These are phyloP conservation scores for Ganoderma resinaceum DNA, from an alignment of 1,284 basidiomycete species.

Conservation along the genomic window DNA sequence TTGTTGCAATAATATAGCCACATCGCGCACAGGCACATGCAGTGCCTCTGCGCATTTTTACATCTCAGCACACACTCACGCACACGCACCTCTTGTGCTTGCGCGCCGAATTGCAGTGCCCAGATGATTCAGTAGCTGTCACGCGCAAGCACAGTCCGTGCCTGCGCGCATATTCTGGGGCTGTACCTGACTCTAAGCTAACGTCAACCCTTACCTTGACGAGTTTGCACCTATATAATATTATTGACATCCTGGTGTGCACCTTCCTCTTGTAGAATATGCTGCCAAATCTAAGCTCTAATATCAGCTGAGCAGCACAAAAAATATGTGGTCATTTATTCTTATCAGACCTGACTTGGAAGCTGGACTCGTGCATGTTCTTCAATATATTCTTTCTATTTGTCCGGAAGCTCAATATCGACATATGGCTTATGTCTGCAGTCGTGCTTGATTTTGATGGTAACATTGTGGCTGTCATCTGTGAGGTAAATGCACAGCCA, in stretches of 20 bases:
- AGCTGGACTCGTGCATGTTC: slow-evolving; percentile 6
- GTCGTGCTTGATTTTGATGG: neutral
- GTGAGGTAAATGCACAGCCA: slow-evolving; percentile 6
- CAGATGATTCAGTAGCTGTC: too few relatives aligned
- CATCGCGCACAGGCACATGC: too few relatives aligned
- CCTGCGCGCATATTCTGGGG: too few relatives aligned
- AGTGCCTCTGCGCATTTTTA: too few relatives aligned
- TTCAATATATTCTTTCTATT: slow-evolving; percentile 5
- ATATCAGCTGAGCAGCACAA: neutral
- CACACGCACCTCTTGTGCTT: too few relatives aligned
- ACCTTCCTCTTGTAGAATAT: slow-evolving; percentile 5
- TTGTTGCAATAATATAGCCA: too few relatives aligned
- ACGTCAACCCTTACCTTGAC: too few relatives aligned
- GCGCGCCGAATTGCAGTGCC: too few relatives aligned
- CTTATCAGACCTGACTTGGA: neutral
- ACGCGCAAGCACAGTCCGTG: too few relatives aligned
- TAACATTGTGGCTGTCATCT: neutral
- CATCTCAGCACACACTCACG: too few relatives aligned
- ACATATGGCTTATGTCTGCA: neutral
- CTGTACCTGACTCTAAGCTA: too few relatives aligned
- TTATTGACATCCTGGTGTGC: neutral
- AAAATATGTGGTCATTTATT: neutral
- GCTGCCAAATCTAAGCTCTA: slow-evolving; percentile 6
- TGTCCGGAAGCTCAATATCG: slow-evolving; percentile 5
- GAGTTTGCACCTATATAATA: too few relatives aligned